phyloP scores from a whole-genome alignment of 2,329 filamentous ascomycete species.

The Scedosporium apiospermum region DNA sequence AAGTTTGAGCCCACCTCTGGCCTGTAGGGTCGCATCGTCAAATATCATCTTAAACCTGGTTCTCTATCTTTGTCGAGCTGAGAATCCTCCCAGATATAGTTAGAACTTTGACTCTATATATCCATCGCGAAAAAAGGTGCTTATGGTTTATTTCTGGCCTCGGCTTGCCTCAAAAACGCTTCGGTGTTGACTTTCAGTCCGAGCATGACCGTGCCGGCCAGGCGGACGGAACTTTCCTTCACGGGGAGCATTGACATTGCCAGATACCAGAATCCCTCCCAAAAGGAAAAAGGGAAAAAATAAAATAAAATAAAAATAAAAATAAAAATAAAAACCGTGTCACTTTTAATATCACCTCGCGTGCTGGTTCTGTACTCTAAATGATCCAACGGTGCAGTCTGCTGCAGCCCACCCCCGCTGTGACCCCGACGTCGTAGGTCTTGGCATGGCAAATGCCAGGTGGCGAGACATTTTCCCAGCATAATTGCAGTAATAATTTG shows the following conservation, averaged over 20 bases:
- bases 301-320: too few species aligned
- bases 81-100: background rate
- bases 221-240: background rate
- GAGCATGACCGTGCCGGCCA: background rate
- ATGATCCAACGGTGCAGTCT: background rate
- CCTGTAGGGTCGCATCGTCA: background rate
- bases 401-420: background rate
- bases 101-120: background rate
- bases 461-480: background rate
- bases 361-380: background rate
- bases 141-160: background rate
- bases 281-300: too few species aligned
- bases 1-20: background rate
- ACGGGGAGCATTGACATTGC: background rate
- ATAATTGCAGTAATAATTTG: too few species aligned
- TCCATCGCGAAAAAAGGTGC: background rate
- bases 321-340: background rate
- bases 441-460: background rate
- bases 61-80: background rate
- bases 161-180: background rate
- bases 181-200: background rate
- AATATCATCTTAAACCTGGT: background rate
- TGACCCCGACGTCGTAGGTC: background rate
- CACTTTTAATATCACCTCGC: background rate
- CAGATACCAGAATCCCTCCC: background rate